Evolutionary conservation across 169 alveolate genomes (phyloP), one percentile per base, ranked within the genome.

Genomic region (Cryptosporidium ubiquitum): DNA sequence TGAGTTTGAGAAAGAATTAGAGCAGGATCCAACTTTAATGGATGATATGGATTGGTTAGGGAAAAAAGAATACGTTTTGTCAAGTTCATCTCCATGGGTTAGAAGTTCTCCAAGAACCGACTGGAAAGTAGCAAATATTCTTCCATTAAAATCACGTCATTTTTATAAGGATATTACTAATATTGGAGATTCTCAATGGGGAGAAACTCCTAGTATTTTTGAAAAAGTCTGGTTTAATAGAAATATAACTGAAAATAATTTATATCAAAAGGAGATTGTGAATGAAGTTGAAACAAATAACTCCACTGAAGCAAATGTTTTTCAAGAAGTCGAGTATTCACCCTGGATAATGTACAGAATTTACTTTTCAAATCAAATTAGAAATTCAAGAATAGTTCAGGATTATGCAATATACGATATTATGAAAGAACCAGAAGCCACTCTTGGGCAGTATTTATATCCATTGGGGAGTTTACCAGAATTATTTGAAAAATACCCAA

Each of bases 111-210:
- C 89, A 3, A 57, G 89, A 79, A 79, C 89, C 14, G 89, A 79
- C 39, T 79, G 89, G 89, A 79, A 51, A 58, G 26, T 79, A 16
- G 16, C 75, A 18, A 23, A 60, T 29, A 18, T 10, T 5, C 49
- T 79, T 29, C 75, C 89, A 0, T 37, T 31, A 26, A 64, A 33
- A 61, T 26, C 33, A 23, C 68, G 68, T 20, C n/a, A 49, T 23
- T 79, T 79, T 42, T 79, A 79, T n/a, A 79, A 35, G 49, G 89
- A 79, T 44, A 79, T 79, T 47, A 40, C 89, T 3, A 79, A 79
- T 79, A 79, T 79, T 39, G 89, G 89, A 20, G 89, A 79, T 16
- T 42, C 71, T 79, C 89, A 79, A 64, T 79, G 89, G 89, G 89
- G 69, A 5, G 40, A 39, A 16, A 79, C 89, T 42, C 89, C 89